Evolutionary conservation across 352 stramenopile genomes (phyloP).

Genomic region (Phytophthora vignae): DNA sequence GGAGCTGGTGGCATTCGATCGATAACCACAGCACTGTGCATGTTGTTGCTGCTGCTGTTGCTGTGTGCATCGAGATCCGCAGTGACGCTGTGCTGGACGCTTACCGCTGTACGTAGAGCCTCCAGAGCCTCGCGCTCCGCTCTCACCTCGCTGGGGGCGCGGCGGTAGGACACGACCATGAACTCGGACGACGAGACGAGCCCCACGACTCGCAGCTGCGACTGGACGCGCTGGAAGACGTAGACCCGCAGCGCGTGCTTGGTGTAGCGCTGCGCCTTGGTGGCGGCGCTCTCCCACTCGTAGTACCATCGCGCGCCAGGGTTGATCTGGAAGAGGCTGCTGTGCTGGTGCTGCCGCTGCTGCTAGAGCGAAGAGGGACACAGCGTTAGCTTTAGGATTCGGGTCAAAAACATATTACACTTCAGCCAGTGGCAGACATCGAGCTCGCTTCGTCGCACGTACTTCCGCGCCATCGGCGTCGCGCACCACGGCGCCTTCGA

Average conservation of each 20-base stretch:
- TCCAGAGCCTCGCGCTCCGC: slow-evolving; percentile 41
- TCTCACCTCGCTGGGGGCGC: slow-evolving; percentile 53
- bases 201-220: slow-evolving; percentile 49
- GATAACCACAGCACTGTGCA: neutral
- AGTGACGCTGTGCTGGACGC: neutral
- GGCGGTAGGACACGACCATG: slow-evolving; percentile 74
- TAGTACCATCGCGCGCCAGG: slow-evolving; percentile 70
- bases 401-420: neutral
- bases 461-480: slow-evolving; percentile 25
- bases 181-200: slow-evolving; percentile 60
- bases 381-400: neutral
- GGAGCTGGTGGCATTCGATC: slow-evolving; percentile 1
- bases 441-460: slow-evolving; percentile 4
- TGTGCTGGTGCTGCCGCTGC: neutral
- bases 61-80: neutral
- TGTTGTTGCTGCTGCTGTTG: neutral
- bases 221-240: slow-evolving; percentile 46
- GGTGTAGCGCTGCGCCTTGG: slow-evolving; percentile 67
- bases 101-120: slow-evolving; percentile 15
- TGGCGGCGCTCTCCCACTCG: slow-evolving; percentile 73
- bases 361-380: slow-evolving; percentile 1
- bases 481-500: slow-evolving; percentile 45
- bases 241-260: slow-evolving; percentile 70
- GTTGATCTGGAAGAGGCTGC: slow-evolving; percentile 66
- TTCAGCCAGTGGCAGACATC: neutral